Evolutionary conservation across 2,329 filamentous ascomycete species (phyloP).

Genomic region (Tolypocladium nubicola): DNA sequence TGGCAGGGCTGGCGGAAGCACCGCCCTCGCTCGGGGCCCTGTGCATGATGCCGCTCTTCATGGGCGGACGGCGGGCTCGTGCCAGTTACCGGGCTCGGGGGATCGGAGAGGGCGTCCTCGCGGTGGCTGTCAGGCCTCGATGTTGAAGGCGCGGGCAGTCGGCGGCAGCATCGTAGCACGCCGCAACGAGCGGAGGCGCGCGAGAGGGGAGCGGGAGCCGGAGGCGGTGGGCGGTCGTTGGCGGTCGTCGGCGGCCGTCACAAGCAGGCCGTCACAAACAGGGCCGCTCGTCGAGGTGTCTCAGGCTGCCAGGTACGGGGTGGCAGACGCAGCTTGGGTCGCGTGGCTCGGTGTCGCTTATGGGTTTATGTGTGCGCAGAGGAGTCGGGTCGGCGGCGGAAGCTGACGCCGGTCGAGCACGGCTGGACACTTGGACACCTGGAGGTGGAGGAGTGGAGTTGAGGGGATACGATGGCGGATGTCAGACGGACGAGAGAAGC

Average conservation of each 20-base stretch:
- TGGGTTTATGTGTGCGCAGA: neutral
- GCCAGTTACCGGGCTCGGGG: neutral
- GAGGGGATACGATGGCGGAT: no score
- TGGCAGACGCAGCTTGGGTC: neutral
- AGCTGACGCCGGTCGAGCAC: no score
- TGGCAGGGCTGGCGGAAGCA: constrained; percentile 7
- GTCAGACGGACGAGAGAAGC: no score
- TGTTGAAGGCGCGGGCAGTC: neutral
- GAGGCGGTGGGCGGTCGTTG: neutral
- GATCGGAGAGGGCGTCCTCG: neutral
- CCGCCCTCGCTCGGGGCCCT: constrained; percentile 17
- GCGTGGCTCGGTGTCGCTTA: neutral
- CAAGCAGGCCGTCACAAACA: neutral
- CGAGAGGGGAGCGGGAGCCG: neutral
- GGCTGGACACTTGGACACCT: no score
- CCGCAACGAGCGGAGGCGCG: neutral
- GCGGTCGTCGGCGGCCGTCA: no score
- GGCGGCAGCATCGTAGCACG: neutral
- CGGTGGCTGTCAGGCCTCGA: neutral
- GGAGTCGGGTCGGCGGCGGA: no score
- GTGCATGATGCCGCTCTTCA: constrained; percentile 12
- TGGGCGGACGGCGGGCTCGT: constrained; percentile 2
- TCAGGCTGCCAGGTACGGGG: neutral
- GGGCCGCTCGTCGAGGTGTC: neutral
- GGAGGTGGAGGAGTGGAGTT: no score